A percentile compares a stretch with the other conserved stretches of the same genome.
Evolutionary conservation across 768 basidiomycete genomes (phyloP).

Genomic region (Leucosporidium creatinivorum): DNA sequence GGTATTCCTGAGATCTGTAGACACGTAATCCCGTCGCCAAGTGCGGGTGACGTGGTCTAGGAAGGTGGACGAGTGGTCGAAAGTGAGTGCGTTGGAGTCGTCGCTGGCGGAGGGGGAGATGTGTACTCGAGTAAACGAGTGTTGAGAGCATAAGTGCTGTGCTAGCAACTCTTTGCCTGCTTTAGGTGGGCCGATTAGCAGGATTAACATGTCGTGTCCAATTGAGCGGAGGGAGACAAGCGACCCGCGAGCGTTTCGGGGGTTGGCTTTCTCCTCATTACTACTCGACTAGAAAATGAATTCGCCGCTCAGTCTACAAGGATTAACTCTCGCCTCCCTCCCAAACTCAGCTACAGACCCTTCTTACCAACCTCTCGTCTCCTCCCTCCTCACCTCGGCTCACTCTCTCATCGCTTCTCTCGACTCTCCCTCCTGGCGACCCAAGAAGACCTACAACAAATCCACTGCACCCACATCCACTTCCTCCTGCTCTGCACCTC

Average conservation of each 20-base stretch:
- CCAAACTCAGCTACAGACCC: not conserved
- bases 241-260: no score
- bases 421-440: not conserved
- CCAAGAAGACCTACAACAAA: not conserved
- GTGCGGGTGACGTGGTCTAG: conserved; percentile 68
- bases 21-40: conserved; percentile 77
- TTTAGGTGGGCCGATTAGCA: conserved; percentile 43
- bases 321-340: not conserved
- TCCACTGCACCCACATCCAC: conserved; percentile 1
- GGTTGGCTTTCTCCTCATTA: no score
- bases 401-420: not conserved
- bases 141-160: conserved; percentile 37
- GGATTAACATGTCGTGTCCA: conserved; percentile 41
- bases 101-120: conserved; percentile 23
- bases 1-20: conserved; percentile 57
- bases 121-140: conserved; percentile 41
- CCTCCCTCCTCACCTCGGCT: not conserved
- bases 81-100: conserved; percentile 25
- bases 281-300: not conserved
- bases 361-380: not conserved
- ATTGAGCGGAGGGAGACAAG: no score
- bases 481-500: not conserved
- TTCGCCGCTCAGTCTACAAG: not conserved
- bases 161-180: conserved; percentile 44
- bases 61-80: conserved; percentile 53